These are phyloP conservation scores for Aspergillus carlsbadensis DNA, from an alignment of 495 filamentous ascomycete genomes.

Conservation along the genomic window DNA sequence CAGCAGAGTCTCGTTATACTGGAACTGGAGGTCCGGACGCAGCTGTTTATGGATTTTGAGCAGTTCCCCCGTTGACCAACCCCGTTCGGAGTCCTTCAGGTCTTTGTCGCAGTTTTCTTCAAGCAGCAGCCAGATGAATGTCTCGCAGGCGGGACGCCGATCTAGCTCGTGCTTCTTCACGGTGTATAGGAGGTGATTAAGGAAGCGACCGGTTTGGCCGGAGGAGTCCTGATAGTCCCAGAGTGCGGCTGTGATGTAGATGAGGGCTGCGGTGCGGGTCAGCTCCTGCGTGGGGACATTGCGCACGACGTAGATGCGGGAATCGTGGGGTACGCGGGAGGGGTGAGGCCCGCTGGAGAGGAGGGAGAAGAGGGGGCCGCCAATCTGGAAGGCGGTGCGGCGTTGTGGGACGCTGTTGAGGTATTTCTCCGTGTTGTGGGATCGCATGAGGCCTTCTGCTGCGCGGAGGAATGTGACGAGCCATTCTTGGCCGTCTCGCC, in stretches of 20 bases:
- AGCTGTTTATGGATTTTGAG: slow-evolving; percentile 38
- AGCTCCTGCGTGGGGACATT: slow-evolving; percentile 37
- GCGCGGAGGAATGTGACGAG: slow-evolving; percentile 38
- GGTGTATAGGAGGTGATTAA: slow-evolving; percentile 26
- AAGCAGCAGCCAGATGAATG: slow-evolving; percentile 42
- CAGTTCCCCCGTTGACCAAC: slow-evolving; percentile 41
- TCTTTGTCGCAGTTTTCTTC: slow-evolving; percentile 39
- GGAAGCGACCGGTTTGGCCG: slow-evolving; percentile 35
- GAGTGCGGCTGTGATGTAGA: slow-evolving; percentile 41
- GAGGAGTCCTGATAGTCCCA: slow-evolving; percentile 39
- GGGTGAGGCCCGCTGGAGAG: slow-evolving; percentile 47
- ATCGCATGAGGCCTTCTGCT: slow-evolving; percentile 37
- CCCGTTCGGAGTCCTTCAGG: slow-evolving; percentile 37
- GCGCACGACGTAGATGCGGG: slow-evolving; percentile 41
- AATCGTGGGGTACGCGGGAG: slow-evolving; percentile 37
- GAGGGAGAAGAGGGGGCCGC: slow-evolving; percentile 39
- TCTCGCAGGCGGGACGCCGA: slow-evolving; percentile 41
- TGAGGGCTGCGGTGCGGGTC: slow-evolving; percentile 39
- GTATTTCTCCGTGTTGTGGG: slow-evolving; percentile 30
- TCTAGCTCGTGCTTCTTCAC: slow-evolving; percentile 37
- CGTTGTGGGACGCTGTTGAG: slow-evolving; percentile 31
- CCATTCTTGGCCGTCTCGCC: slow-evolving; percentile 26
- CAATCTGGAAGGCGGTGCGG: slow-evolving; percentile 37
- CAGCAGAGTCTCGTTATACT: slow-evolving; percentile 46
- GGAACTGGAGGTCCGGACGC: slow-evolving; percentile 41